Conservation (phyloP, 805 yeast species). For the Wickerhamomyces subpelliculosus region DNA sequence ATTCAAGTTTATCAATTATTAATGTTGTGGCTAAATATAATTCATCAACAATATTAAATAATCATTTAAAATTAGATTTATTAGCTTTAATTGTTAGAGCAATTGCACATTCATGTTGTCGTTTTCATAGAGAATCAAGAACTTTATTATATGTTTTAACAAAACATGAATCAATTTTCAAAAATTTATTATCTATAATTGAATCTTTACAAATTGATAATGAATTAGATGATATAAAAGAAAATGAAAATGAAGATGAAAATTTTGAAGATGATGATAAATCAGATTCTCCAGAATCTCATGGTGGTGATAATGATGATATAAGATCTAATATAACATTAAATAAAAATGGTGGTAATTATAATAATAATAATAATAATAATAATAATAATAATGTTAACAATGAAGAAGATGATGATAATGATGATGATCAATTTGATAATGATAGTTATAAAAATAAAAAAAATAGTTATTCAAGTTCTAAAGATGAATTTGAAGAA, state of each 20-base stretch:
- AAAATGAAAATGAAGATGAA: conserved; percentile 4
- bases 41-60: conserved; percentile 18
- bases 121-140: conserved; percentile 44
- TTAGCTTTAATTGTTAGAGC: conserved; percentile 55
- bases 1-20: conserved; percentile 38
- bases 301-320: neutral
- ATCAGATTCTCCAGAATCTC: too few relatives aligned
- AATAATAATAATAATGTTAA: conserved; percentile 1
- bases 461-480: too few relatives aligned
- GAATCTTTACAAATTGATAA: conserved; percentile 5
- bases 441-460: neutral
- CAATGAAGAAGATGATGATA: conserved; percentile 1
- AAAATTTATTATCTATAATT: conserved; percentile 5
- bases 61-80: conserved; percentile 42
- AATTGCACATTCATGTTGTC: conserved; percentile 43
- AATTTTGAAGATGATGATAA: conserved; percentile 5
- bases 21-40: conserved; percentile 30
- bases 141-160: conserved; percentile 45
- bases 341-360: conserved; percentile 3
- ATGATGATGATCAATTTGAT: conserved; percentile 4
- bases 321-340: too few relatives aligned
- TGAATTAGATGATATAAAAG: conserved; percentile 3
- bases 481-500: conserved; percentile 27
- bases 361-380: conserved; percentile 1
- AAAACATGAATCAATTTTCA: conserved; percentile 27